phyloP scores from a whole-genome alignment of 2,329 filamentous ascomycete genomes.

The Penicillium sclerotiorum region DNA sequence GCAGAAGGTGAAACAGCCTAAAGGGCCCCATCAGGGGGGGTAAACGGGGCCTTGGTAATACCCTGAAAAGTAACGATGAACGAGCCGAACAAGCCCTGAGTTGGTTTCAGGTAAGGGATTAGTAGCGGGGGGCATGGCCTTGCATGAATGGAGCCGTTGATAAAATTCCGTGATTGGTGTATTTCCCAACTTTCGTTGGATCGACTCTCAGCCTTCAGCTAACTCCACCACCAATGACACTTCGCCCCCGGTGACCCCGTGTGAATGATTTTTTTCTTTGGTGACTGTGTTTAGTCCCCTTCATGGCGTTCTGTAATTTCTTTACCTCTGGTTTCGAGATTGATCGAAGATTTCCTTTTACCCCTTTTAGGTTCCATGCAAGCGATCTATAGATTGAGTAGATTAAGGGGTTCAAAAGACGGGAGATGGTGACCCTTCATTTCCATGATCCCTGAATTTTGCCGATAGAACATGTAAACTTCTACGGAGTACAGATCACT shows the following conservation, averaged over 20 bases:
- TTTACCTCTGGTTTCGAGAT: background rate
- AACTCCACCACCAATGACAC: background rate
- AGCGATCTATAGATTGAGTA: background rate
- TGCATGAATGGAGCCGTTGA: background rate
- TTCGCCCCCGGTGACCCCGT: background rate
- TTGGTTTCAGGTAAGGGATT: conserved; percentile 20
- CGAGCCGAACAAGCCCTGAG: too few species aligned
- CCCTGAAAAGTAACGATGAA: conserved; percentile 14
- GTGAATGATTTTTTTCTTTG: background rate
- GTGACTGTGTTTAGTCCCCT: background rate
- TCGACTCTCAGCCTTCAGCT: conserved; percentile 14
- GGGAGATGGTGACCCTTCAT: too few species aligned
- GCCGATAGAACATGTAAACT: background rate
- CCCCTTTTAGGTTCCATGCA: background rate
- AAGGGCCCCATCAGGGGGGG: conserved; percentile 2
- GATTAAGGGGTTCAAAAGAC: conserved; percentile 4
- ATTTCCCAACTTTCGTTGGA: background rate
- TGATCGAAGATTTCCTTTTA: background rate
- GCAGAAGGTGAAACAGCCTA: conserved; percentile 22
- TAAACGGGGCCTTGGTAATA: conserved; percentile 3
- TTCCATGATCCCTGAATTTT: background rate
- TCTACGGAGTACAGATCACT: background rate
- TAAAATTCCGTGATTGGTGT: background rate
- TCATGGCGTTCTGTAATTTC: background rate
- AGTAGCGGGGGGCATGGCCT: conserved; percentile 1